A percentile compares a stretch with the other conserved stretches of the same genome.
Evolutionary conservation across 441 rosid species (phyloP).

Genomic region (Gossypium schwendimanii): DNA sequence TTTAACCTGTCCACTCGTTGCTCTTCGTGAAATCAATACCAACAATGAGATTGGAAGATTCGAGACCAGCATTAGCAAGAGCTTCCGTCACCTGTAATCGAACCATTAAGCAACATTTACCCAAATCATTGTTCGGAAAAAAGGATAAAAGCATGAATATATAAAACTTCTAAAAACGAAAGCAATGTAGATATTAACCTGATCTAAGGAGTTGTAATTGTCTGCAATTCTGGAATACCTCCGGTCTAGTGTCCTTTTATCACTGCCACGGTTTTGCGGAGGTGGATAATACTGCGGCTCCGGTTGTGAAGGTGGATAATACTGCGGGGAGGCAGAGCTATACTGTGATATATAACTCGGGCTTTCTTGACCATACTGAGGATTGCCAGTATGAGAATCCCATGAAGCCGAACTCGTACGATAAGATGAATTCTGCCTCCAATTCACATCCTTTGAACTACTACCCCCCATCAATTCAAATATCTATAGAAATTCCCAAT

Average conservation of each 20-base stretch:
- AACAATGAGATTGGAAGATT: conserved; percentile 70
- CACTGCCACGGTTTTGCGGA: conserved; percentile 28
- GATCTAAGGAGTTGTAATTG: conserved; percentile 67
- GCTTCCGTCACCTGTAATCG: conserved; percentile 56
- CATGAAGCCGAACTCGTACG: conserved; percentile 43
- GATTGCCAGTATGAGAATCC: conserved; percentile 31
- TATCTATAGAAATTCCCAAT: conserved; percentile 11
- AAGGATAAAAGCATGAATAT: neutral
- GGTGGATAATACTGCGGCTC: conserved; percentile 36
- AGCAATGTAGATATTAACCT: conserved; percentile 40
- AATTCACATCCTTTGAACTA: conserved; percentile 47
- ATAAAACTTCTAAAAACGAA: neutral
- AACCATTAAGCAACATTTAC: neutral
- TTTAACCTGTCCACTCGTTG: conserved; percentile 73
- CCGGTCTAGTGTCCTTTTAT: conserved; percentile 52
- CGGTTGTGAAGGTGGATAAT: conserved; percentile 32
- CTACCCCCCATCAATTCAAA: conserved; percentile 60
- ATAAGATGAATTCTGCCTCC: conserved; percentile 37
- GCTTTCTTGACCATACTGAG: conserved; percentile 46
- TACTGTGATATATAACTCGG: conserved; percentile 34
- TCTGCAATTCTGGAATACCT: conserved; percentile 79
- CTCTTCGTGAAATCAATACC: conserved; percentile 82
- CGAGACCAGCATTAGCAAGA: conserved; percentile 61
- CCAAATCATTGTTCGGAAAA: neutral
- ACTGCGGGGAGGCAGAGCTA: conserved; percentile 36